Evolutionary conservation across 2,329 filamentous ascomycete genomes (phyloP).

Genomic region (Xylariaceae sp.): DNA sequence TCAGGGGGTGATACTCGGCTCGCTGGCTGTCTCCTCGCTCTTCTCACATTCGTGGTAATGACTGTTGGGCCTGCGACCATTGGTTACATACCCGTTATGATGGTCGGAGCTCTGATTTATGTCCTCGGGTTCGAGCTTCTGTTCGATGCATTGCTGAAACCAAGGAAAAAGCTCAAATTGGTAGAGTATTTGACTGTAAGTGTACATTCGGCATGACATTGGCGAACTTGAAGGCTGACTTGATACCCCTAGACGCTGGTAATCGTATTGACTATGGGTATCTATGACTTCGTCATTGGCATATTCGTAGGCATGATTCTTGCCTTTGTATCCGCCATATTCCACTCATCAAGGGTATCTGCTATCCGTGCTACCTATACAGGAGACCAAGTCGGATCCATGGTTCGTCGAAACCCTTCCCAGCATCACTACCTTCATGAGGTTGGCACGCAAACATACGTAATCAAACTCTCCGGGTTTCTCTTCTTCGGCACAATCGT

Average conservation of each 20-base stretch:
- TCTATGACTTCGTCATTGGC: conserved; percentile 93
- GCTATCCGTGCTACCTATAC: conserved; percentile 88
- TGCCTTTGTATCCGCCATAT: conserved; percentile 84
- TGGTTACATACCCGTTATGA: conserved; percentile 93
- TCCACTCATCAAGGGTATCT: conserved; percentile 85
- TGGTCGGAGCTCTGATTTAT: conserved; percentile 93
- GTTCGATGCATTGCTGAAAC: conserved; percentile 81
- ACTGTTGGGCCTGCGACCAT: conserved; percentile 82
- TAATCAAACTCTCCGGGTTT: conserved; percentile 89
- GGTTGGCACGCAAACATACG: conserved; percentile 81
- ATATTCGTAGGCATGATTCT: conserved; percentile 89
- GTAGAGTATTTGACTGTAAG: conserved; percentile 83
- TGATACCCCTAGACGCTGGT: conserved; percentile 57
- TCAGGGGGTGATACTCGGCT: conserved; percentile 85
- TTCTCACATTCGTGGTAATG: conserved; percentile 76
- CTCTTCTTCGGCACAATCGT: conserved; percentile 99
- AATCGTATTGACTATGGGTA: conserved; percentile 93
- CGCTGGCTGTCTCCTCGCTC: conserved; percentile 80
- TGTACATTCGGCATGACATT: conserved; percentile 21
- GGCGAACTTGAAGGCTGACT: conserved; percentile 19
- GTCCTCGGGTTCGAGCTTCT: conserved; percentile 90
- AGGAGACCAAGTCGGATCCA: conserved; percentile 84
- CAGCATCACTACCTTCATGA: conserved; percentile 83
- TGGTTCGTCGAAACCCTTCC: conserved; percentile 83
- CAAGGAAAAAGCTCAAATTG: conserved; percentile 79